Evolutionary conservation across 73 alveolate genomes (phyloP), one percentile per base, ranked within the genome.

Genomic region (Halteria grandinella): DNA sequence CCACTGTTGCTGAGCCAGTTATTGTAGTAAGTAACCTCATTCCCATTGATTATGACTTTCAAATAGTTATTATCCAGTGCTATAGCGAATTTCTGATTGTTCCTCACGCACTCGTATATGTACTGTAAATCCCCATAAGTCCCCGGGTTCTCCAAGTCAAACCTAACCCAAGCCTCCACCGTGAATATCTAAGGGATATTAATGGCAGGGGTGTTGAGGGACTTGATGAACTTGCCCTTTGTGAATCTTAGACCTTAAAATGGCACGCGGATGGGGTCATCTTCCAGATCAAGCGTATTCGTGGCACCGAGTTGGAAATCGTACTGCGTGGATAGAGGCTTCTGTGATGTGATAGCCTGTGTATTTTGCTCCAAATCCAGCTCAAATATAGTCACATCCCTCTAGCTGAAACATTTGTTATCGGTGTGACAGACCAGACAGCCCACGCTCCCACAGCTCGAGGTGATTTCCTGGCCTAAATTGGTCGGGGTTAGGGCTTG

Each of bases 131-230:
- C 40, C 23, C 77, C 77, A 40, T 34, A 7, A 6, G 4, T 60
- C 2, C 37, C 12, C 2, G 51, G 4, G 24, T 36, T 60, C 11
- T 60, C 43, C 23, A 39, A 21, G 58, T 60, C 77, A n/a, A 60
- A 60, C 43, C 77, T 60, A 10, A 60, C 3, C 77, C 77, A 60
- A 10, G 77, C 39, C 43, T 60, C 77, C 24, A 60, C 43, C 5
- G 24, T 1, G 11, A 60, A 12, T 14, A 55, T 59, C 5, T 36
- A n/a, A 36, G 77, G 77, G 1, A 60, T 3, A 37, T 4, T 4
- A 7, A 36, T 36, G 7, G 77, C 23, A 60, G 77, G 4, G 14
- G 59, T 37, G 43, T 3, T 21, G 24, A 60, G n/a, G 77, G 43
- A 5, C 48, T 39, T 8, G 57, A 36, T 1, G 77, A 60, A n/a